Evolutionary conservation across 192 early-diverging fungal species (phyloP).

Genomic region (Backusella westeae): DNA sequence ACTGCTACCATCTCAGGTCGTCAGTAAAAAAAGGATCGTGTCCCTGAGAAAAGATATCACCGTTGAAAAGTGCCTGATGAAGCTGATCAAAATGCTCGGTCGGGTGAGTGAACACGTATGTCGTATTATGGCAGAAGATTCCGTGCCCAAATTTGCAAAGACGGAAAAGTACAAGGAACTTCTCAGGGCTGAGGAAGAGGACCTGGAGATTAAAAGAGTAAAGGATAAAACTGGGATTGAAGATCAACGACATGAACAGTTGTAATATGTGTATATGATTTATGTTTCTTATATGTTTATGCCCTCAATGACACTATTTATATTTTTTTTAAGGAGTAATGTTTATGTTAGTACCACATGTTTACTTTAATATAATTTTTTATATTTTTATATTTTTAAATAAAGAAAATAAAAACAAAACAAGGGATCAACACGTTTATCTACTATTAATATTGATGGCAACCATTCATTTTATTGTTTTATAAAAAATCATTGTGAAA

Average conservation of each 20-base stretch:
- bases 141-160: conserved; percentile 24
- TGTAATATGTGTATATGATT: background rate
- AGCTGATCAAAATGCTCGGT: conserved; percentile 20
- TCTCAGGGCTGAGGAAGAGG: background rate
- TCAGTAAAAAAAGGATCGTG: background rate
- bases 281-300: background rate
- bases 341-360: background rate
- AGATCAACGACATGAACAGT: background rate
- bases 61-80: conserved; percentile 12
- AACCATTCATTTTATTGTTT: too few species aligned
- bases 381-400: background rate
- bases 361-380: background rate
- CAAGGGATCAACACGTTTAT: background rate
- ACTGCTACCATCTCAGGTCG: background rate
- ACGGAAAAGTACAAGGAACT: conserved; percentile 21
- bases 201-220: background rate
- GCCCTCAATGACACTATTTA: background rate
- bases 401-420: background rate
- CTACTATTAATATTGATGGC: background rate
- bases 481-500: too few species aligned
- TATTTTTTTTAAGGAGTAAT: conserved; percentile 8
- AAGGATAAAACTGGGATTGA: background rate
- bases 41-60: background rate
- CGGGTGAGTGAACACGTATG: conserved; percentile 32
- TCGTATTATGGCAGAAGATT: conserved; percentile 35